Conservation (phyloP, 73 alveolate species). For the Uronychia binucleata region DNA sequence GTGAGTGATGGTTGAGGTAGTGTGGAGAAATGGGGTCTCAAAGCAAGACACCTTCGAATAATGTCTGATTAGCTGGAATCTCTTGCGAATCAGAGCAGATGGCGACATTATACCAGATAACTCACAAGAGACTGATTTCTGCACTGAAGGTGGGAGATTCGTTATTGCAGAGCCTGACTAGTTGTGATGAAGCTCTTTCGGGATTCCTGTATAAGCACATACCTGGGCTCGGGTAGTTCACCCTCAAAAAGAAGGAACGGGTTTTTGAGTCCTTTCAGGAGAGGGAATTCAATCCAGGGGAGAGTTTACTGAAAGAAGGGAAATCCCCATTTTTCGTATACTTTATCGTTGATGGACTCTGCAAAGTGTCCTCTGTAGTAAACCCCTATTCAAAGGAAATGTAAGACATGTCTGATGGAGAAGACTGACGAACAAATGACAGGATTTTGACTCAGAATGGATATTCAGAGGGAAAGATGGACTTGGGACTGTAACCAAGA, state of each 20-base stretch:
- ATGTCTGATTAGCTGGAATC: too few species aligned
- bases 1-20: too few species aligned
- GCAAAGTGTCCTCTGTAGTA: neutral
- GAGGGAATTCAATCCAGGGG: neutral
- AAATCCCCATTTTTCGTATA: neutral
- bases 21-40: too few species aligned
- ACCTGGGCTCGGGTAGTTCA: neutral
- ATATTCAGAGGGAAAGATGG: constrained; percentile 17
- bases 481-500: neutral
- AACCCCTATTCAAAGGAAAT: neutral
- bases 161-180: neutral
- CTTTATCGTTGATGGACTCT: constrained; percentile 3
- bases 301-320: neutral
- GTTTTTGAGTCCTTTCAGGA: constrained; percentile 1
- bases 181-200: neutral
- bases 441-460: neutral
- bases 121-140: too few species aligned
- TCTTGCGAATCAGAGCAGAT: too few species aligned
- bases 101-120: too few species aligned
- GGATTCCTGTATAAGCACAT: neutral
- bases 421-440: neutral
- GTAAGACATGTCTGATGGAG: neutral
- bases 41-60: too few species aligned
- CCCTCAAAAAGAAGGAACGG: neutral
- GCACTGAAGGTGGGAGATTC: too few species aligned